Evolutionary conservation across 164 flowering plant genomes (phyloP).

Genomic region (Aristolochia fimbriata): DNA sequence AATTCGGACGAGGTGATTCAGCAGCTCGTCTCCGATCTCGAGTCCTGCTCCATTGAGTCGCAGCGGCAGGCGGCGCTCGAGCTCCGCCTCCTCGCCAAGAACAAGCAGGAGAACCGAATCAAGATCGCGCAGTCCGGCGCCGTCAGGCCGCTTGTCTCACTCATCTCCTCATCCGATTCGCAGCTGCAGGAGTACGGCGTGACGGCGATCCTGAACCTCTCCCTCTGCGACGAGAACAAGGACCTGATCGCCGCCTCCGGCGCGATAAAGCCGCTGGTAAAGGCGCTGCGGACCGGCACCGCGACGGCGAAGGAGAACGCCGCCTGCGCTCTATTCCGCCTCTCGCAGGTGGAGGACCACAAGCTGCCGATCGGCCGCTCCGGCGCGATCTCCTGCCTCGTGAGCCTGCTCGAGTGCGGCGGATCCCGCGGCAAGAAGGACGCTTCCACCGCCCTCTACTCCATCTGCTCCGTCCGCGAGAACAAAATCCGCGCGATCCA

Average conservation of each 20-base stretch:
- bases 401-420: conserved; percentile 51
- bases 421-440: conserved; percentile 73
- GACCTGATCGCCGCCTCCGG: conserved; percentile 49
- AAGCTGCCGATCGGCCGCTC: conserved; percentile 65
- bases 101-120: conserved; percentile 60
- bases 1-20: conserved; percentile 46
- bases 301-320: conserved; percentile 74
- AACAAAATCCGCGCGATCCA: conserved; percentile 63
- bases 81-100: conserved; percentile 68
- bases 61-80: conserved; percentile 68
- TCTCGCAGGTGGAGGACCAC: conserved; percentile 57
- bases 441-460: conserved; percentile 69
- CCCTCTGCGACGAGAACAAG: conserved; percentile 74
- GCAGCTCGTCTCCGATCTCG: conserved; percentile 51
- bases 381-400: conserved; percentile 74
- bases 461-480: conserved; percentile 58
- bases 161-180: conserved; percentile 45
- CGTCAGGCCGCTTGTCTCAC: conserved; percentile 44
- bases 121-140: conserved; percentile 68
- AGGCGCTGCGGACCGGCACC: conserved; percentile 53
- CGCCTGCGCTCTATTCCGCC: conserved; percentile 77
- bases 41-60: conserved; percentile 44
- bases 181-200: conserved; percentile 73
- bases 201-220: conserved; percentile 69
- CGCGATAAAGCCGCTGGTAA: conserved; percentile 61